These are phyloP conservation scores for Microcyclosporella mali DNA, from an alignment of 2,329 filamentous ascomycete genomes.

Conservation along the genomic window DNA sequence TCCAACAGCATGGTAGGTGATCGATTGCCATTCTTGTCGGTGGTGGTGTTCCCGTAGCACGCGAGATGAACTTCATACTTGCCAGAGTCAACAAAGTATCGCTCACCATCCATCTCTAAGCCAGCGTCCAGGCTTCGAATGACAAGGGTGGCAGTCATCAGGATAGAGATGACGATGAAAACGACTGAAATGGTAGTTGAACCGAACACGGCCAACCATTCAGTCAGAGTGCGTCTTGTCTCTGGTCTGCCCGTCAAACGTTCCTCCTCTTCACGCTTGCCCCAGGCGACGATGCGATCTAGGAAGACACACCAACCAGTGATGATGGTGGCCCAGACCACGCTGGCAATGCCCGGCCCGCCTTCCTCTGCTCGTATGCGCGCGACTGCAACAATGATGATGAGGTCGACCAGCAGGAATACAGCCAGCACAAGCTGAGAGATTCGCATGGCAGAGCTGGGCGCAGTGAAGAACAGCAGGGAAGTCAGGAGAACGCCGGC, in stretches of 20 bases:
- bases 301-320: conserved; percentile 71
- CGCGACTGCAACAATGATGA: conserved; percentile 70
- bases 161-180: conserved; percentile 61
- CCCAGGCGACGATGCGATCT: conserved; percentile 81
- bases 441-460: conserved; percentile 71
- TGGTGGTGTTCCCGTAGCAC: conserved; percentile 67
- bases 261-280: conserved; percentile 88
- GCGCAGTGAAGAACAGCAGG: conserved; percentile 80
- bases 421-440: conserved; percentile 61
- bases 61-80: conserved; percentile 84
- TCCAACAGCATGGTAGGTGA: conserved; percentile 81
- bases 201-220: conserved; percentile 76
- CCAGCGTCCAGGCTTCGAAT: conserved; percentile 74
- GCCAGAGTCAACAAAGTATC: conserved; percentile 72
- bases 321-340: conserved; percentile 76
- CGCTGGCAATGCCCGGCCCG: conserved; percentile 82
- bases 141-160: conserved; percentile 74
- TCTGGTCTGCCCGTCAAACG: conserved; percentile 84
- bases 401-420: conserved; percentile 66
- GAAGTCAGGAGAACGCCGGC: conserved; percentile 68
- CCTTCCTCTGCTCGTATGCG: conserved; percentile 76
- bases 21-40: conserved; percentile 46
- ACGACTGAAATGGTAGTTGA: conserved; percentile 66
- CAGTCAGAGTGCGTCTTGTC: conserved; percentile 69
- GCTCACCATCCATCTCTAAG: conserved; percentile 64